Percentiles rank a stretch among this genome's conserved stretches.
These are phyloP conservation scores for Boletus speciosus DNA, from an alignment of 768 basidiomycete species.

Conservation along the genomic window DNA sequence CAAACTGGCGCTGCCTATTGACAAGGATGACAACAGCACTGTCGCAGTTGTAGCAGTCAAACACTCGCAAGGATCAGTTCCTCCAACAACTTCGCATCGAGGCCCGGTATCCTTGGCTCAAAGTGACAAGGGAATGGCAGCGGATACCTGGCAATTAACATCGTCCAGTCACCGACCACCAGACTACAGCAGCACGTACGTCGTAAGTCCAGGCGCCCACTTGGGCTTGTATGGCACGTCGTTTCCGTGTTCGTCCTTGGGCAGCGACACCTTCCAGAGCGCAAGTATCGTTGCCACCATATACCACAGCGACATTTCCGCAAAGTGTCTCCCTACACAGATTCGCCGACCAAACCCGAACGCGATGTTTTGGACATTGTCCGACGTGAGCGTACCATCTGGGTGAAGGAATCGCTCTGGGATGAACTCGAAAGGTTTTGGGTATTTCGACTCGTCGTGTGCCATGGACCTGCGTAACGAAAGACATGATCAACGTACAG, in stretches of 20 bases:
- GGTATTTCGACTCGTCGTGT: slow-evolving; percentile 30
- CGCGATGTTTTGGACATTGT: slow-evolving; percentile 11
- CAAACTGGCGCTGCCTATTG: not conserved
- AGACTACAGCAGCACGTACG: slow-evolving; percentile 3
- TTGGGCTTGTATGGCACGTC: slow-evolving; percentile 8
- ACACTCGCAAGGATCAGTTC: slow-evolving; percentile 2
- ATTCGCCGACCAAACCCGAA: slow-evolving; percentile 23
- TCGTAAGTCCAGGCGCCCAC: slow-evolving; percentile 13
- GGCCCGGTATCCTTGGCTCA: slow-evolving; percentile 7
- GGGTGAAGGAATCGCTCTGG: slow-evolving; percentile 34
- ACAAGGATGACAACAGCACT: not conserved
- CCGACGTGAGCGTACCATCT: slow-evolving; percentile 12
- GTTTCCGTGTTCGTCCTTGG: slow-evolving; percentile 11
- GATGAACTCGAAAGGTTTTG: slow-evolving; percentile 34
- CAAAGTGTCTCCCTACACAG: slow-evolving; percentile 21
- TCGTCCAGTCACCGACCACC: not conserved
- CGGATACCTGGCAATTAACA: slow-evolving; percentile 6
- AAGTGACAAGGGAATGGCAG: slow-evolving; percentile 15
- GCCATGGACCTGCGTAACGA: slow-evolving; percentile 12
- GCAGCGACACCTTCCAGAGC: slow-evolving; percentile 10
- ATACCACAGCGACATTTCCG: slow-evolving; percentile 12
- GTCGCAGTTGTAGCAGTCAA: not conserved
- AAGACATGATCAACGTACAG: not conserved
- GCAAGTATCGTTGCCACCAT: slow-evolving; percentile 16
- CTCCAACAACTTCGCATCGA: slow-evolving; percentile 10